phyloP scores from a whole-genome alignment of 2,329 filamentous ascomycete genomes.

The Stagonosporopsis tanaceti region DNA sequence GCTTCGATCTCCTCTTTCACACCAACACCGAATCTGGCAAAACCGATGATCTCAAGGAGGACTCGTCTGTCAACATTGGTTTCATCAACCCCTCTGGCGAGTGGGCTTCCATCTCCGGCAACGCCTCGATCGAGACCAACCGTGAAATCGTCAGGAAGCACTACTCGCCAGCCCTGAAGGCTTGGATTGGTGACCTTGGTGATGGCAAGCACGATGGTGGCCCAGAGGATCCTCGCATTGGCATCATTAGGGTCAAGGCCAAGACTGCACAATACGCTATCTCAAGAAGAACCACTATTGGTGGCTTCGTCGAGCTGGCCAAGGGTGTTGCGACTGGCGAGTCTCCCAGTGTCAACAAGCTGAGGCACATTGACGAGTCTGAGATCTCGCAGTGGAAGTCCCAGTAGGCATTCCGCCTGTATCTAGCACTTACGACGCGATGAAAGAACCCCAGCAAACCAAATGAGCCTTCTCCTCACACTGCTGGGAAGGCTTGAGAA shows the following conservation, averaged over 20 bases:
- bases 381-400: slow-evolving; percentile 48
- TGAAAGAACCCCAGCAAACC: not conserved
- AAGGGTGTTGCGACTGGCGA: slow-evolving; percentile 78
- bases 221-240: slow-evolving; percentile 81
- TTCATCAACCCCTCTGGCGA: slow-evolving; percentile 80
- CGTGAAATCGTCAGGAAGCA: slow-evolving; percentile 70
- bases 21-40: slow-evolving; percentile 91
- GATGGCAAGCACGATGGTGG: slow-evolving; percentile 85
- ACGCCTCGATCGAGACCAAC: slow-evolving; percentile 73
- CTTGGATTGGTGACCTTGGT: slow-evolving; percentile 82
- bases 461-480: not conserved
- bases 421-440: slow-evolving; percentile 1
- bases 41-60: slow-evolving; percentile 77
- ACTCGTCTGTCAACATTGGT: slow-evolving; percentile 80
- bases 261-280: slow-evolving; percentile 77
- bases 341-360: slow-evolving; percentile 74
- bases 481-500: not conserved
- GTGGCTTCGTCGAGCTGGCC: slow-evolving; percentile 73
- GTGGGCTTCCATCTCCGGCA: slow-evolving; percentile 87
- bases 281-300: slow-evolving; percentile 67
- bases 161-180: slow-evolving; percentile 77
- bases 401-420: slow-evolving; percentile 29
- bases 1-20: slow-evolving; percentile 86
- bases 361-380: slow-evolving; percentile 73
- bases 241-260: slow-evolving; percentile 78